A percentile compares a stretch with the other conserved stretches of the same genome.
These are phyloP conservation scores for Fraxinus albicans DNA, from an alignment of 305 asterid species.

Conservation along the genomic window DNA sequence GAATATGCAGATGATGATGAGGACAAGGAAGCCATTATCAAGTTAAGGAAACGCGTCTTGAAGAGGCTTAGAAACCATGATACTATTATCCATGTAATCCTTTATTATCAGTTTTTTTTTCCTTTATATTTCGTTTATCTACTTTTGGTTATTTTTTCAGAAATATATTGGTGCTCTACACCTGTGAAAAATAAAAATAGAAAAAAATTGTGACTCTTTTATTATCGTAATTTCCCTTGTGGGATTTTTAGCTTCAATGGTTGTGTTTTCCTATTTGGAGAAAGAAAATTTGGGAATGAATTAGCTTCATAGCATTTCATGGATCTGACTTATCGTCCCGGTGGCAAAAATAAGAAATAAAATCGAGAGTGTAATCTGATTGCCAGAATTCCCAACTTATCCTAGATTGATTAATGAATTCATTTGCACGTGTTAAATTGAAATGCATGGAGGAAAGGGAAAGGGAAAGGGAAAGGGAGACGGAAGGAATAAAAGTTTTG, in stretches of 20 bases:
- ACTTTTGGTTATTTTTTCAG: neutral
- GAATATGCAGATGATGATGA: slow-evolving; percentile 72
- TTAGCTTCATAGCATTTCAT: neutral
- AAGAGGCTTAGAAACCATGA: slow-evolving; percentile 50
- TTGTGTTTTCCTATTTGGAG: neutral
- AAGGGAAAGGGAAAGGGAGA: neutral
- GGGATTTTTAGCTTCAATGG: neutral
- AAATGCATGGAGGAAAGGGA: neutral
- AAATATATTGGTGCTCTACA: neutral
- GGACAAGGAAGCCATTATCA: slow-evolving; percentile 52
- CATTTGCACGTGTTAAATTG: too few relatives aligned
- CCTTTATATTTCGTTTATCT: neutral
- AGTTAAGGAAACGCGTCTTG: slow-evolving; percentile 56
- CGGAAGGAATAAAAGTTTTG: neutral
- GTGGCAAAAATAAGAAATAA: neutral
- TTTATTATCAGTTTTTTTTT: neutral
- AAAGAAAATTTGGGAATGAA: neutral
- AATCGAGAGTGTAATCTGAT: neutral
- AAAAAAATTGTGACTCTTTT: neutral
- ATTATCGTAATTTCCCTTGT: neutral
- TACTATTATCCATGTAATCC: slow-evolving; percentile 41
- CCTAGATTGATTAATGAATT: neutral
- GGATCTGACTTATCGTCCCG: neutral
- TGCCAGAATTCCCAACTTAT: neutral
- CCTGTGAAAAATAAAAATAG: neutral